Conservation (phyloP, 371 early-diverging fungal genomes). For the Batkoa obscura region DNA sequence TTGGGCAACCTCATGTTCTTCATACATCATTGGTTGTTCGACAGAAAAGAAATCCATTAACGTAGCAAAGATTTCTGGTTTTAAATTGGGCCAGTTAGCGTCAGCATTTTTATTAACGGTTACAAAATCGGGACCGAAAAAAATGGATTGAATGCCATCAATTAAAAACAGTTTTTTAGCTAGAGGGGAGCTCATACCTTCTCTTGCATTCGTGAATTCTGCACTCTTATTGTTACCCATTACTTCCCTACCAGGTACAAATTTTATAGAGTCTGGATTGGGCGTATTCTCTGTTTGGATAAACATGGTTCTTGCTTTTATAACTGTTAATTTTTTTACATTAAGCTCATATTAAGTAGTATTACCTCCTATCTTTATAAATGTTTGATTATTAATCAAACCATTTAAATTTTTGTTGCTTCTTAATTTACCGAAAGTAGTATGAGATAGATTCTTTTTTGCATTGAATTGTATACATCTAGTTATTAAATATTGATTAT, state of each 20-base stretch:
- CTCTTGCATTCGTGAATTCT: conserved; percentile 65
- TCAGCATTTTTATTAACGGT: conserved; percentile 72
- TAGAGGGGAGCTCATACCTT: conserved; percentile 66
- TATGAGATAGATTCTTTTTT: no score
- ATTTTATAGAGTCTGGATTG: conserved; percentile 80
- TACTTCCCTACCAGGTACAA: conserved; percentile 70
- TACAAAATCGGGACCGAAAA: conserved; percentile 85
- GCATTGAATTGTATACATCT: no score
- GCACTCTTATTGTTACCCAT: conserved; percentile 30
- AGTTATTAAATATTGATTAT: no score
- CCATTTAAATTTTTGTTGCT: no score
- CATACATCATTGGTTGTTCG: conserved; percentile 46
- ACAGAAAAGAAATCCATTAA: conserved; percentile 90
- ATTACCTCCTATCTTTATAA: no score
- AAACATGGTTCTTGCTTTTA: conserved; percentile 48
- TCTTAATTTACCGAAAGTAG: no score
- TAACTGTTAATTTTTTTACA: no score
- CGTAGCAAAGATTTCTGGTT: conserved; percentile 81
- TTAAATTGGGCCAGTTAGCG: conserved; percentile 81
- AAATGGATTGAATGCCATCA: conserved; percentile 70
- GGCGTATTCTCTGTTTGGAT: conserved; percentile 91
- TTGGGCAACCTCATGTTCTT: conserved; percentile 23
- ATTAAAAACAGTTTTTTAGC: conserved; percentile 76
- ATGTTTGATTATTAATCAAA: no score
- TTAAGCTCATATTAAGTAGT: no score